Evolutionary conservation across 306 rosid genomes (phyloP).

Genomic region (Hippophae gyantsensis): DNA sequence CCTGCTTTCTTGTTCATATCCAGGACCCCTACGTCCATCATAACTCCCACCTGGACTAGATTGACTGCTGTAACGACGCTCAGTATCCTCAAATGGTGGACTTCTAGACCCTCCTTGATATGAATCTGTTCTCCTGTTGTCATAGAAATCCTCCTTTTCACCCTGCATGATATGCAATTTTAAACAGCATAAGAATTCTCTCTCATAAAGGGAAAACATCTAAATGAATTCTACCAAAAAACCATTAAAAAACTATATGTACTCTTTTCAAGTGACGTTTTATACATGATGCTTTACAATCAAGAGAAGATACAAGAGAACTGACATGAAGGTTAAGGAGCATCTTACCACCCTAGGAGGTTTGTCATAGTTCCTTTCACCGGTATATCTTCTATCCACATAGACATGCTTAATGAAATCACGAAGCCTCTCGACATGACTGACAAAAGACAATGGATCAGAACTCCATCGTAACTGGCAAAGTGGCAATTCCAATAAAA

Average conservation of each 20-base stretch:
- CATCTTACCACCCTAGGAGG: slow-evolving; percentile 36
- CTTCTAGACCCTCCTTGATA: slow-evolving; percentile 34
- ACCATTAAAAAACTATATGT: no score
- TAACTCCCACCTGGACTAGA: slow-evolving; percentile 53
- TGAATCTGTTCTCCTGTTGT: slow-evolving; percentile 21
- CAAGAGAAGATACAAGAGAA: slow-evolving; percentile 1
- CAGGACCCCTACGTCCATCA: slow-evolving; percentile 44
- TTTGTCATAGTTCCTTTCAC: slow-evolving; percentile 39
- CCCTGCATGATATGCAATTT: slow-evolving; percentile 29
- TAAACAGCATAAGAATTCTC: background rate
- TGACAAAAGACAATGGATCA: slow-evolving; percentile 31
- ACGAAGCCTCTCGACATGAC: slow-evolving; percentile 60
- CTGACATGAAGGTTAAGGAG: slow-evolving; percentile 13
- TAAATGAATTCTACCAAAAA: background rate
- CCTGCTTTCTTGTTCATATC: slow-evolving; percentile 46
- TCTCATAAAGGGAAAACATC: background rate
- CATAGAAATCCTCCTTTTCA: slow-evolving; percentile 45
- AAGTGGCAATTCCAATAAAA: background rate
- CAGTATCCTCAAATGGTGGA: slow-evolving; percentile 43
- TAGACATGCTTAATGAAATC: slow-evolving; percentile 68
- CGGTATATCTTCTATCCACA: slow-evolving; percentile 52
- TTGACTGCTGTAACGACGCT: slow-evolving; percentile 42
- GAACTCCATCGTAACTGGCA: background rate
- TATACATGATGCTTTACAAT: background rate
- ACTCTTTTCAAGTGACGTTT: background rate